These are phyloP conservation scores for Penicillium chermesinum DNA, from an alignment of 495 filamentous ascomycete species.

Conservation along the genomic window DNA sequence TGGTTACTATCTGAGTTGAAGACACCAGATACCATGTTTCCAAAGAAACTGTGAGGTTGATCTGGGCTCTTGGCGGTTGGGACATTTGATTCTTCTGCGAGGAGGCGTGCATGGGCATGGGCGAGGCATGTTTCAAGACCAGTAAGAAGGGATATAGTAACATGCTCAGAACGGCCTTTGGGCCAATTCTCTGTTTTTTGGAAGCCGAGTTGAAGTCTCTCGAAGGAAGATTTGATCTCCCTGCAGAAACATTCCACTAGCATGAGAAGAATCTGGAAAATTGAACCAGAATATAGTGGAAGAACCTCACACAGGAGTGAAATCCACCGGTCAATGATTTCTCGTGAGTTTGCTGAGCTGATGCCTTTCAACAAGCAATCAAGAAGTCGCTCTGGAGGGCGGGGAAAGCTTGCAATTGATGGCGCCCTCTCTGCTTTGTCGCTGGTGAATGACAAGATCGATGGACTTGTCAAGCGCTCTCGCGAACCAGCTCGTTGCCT, in stretches of 20 bases:
- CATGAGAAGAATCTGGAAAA: conserved; percentile 86
- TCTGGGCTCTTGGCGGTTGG: conserved; percentile 71
- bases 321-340: conserved; percentile 86
- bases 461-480: conserved; percentile 42
- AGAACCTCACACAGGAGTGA: conserved; percentile 78
- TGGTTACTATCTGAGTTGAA: conserved; percentile 77
- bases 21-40: conserved; percentile 92
- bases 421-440: conserved; percentile 41
- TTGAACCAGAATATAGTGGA: conserved; percentile 71
- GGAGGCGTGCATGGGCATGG: conserved; percentile 75
- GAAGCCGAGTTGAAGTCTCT: conserved; percentile 49
- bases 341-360: conserved; percentile 64
- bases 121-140: conserved; percentile 88
- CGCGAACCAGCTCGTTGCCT: conserved; percentile 40
- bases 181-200: conserved; percentile 41
- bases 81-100: conserved; percentile 66
- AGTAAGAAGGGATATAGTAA: conserved; percentile 69
- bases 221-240: conserved; percentile 67
- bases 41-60: conserved; percentile 86
- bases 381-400: conserved; percentile 68
- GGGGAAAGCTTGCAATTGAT: conserved; percentile 28
- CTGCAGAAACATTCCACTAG: conserved; percentile 83
- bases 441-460: conserved; percentile 44
- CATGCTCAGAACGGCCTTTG: conserved; percentile 41
- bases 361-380: conserved; percentile 81